A percentile compares a stretch with the other conserved stretches of the same genome.
These are phyloP conservation scores for Geranium incanum DNA, from an alignment of 441 rosid genomes.

Conservation along the genomic window DNA sequence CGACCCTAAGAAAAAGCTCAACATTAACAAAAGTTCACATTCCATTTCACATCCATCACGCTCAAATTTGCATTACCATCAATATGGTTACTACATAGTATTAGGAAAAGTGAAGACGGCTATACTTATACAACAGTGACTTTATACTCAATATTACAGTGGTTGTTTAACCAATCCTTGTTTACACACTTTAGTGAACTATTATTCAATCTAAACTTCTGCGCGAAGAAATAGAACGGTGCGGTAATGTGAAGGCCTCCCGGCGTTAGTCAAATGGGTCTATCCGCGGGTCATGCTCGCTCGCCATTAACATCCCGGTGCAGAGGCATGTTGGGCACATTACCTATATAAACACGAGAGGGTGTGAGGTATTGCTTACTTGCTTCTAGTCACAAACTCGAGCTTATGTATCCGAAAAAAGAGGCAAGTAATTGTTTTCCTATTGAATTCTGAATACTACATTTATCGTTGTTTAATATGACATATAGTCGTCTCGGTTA, in stretches of 20 bases:
- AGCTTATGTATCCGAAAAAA: neutral
- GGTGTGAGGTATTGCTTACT: neutral
- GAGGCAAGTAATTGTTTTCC: neutral
- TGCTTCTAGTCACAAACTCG: neutral
- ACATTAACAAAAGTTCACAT: too few species aligned
- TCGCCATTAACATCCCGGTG: constrained; percentile 70
- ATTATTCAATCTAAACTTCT: too few species aligned
- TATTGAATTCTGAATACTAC: neutral
- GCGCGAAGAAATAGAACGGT: neutral
- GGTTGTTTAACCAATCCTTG: neutral
- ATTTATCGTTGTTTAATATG: too few species aligned
- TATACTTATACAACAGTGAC: too few species aligned
- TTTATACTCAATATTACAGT: too few species aligned
- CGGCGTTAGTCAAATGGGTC: constrained; percentile 51
- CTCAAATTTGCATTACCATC: too few species aligned
- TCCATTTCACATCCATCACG: too few species aligned
- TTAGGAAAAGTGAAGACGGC: too few species aligned
- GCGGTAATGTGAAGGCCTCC: neutral
- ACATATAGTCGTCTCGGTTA: neutral
- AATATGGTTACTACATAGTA: too few species aligned
- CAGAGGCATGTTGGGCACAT: constrained; percentile 81
- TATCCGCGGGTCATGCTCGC: constrained; percentile 61
- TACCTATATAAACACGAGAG: constrained; percentile 31
- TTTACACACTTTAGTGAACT: neutral
- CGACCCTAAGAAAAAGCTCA: too few species aligned